Base-by-base conservation (phyloP, 192 early-diverging fungal genomes). In the Rhizophagus clarus region DNA sequence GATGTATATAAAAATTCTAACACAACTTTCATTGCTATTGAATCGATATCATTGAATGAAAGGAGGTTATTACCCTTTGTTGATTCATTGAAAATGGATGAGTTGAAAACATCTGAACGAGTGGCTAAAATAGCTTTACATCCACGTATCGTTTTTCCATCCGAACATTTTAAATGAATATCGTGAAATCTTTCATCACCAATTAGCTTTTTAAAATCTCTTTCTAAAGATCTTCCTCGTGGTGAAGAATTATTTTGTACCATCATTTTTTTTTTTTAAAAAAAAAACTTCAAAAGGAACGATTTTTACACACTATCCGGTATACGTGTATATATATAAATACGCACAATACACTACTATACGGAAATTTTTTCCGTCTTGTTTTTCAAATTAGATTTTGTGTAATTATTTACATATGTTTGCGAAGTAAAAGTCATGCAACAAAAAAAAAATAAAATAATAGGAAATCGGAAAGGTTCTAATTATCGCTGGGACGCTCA, bases 1-100 rank as follows among this genome's bases (percentile, higher is more conserved):
- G 51, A 56, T 7, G 67, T 69, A 69, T 69, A 69, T 10, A 69
- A 69, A 69, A 29, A 69, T 37, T 69, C 67, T 15, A 69, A 37
- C 0, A 69, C 11, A 7, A 37, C 28, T 69, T 69, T 69, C 67
- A 69, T 69, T 8, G 67, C 67, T n/a, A 10, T 7, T 29, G 34
- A 34, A 34, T 69, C 32, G 22, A 69, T 69, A 37, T 69, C 3
- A 4, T 15, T 15, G 20, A 69, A 69, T 37, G 12, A 69, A 34
- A 69, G 15, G 6, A 22, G 22, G 6, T 56, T 7, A 56, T 22
- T 51, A 5, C 49, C 5, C 37, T 40, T 7, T 1, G 0, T 1
- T 22, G 20, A 56, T 56, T 22, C 5, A 22, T 15, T 56, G 17
- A 56, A 56, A 56, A 56, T 56, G 6, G 6, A 22, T n/a, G 28